phyloP scores from a whole-genome alignment of 306 rosid species.

The Cajanus cajan region DNA sequence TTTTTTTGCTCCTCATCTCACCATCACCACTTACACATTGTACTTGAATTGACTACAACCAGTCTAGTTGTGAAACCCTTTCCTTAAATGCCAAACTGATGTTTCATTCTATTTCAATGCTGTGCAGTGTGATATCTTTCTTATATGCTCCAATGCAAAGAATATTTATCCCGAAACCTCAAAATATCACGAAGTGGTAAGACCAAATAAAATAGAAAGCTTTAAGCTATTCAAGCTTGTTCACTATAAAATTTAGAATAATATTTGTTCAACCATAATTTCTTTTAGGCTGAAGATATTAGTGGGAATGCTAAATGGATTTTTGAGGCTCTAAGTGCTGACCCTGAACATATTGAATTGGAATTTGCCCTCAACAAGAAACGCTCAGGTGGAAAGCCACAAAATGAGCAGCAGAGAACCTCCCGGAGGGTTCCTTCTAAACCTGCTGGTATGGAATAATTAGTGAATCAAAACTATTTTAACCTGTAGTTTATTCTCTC shows the following conservation, averaged over 20 bases:
- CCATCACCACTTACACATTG: background rate
- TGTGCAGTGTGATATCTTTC: constrained; percentile 27
- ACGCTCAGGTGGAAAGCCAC: background rate
- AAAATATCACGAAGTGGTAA: constrained; percentile 21
- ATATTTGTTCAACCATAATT: background rate
- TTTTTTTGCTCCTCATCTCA: background rate
- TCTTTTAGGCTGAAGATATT: background rate
- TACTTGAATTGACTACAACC: background rate
- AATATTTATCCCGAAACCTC: background rate
- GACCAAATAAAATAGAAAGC: background rate
- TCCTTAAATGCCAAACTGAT: background rate
- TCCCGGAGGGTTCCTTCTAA: background rate
- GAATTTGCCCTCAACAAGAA: background rate
- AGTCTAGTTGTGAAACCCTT: background rate
- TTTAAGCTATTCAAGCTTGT: background rate
- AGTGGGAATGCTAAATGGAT: background rate
- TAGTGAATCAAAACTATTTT: background rate
- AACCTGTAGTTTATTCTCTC: background rate
- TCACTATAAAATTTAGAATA: background rate
- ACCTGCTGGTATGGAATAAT: constrained; percentile 10
- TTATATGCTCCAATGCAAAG: constrained; percentile 15
- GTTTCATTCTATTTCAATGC: constrained; percentile 8
- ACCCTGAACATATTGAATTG: background rate
- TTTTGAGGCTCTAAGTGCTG: background rate
- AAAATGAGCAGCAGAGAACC: background rate